Evolutionary conservation across 2,329 filamentous ascomycete species (phyloP), one percentile per base, ranked within the genome.

Genomic region (Aspergillus sp.): DNA sequence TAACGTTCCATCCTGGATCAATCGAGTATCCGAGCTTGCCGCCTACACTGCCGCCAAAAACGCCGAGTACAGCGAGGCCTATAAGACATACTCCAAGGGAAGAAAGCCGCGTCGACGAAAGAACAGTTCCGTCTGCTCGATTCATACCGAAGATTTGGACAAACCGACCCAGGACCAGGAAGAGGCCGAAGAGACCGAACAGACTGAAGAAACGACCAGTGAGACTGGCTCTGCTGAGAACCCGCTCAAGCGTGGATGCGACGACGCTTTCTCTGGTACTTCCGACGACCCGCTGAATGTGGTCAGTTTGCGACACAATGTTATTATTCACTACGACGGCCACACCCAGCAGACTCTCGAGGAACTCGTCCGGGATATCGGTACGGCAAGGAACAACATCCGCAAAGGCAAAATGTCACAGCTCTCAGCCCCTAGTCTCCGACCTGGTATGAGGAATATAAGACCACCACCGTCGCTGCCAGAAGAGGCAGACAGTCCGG

Each of bases 301-400:
- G 49, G 86, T 85, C 61, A 82, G 86, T 43, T 82, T 82, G 4
- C 80, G 85, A 52, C 83, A 77, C 45, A 86, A 88, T 75, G 84
- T 91, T 37, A 83, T 93, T 33, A 86, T 96, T n/a, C 90, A 89
- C 66, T 96, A 96, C 62, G 90, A 96, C 61, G 88, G 86, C 53
- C 84, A 88, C 49, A 84, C 94, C 4, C 90, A 96, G 61, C 81
- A 81, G 40, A 82, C 85, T 33, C 89, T 96, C 52, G 90, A 95
- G 56, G 77, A 85, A 43, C 71, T 95, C 39, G 90, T 95, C 44
- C 84, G 88, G 49, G 85, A 86, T 44, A 83, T 96, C 31, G 88
- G 87, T 5, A 80, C 81, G 1, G 87, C 86, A 39, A 77, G 90
- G 45, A 95, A 95, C 66, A 75, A 88, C 52, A 83, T 96, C 64